Conservation (phyloP, 1,284 basidiomycete genomes). For the Agaricales sp. region DNA sequence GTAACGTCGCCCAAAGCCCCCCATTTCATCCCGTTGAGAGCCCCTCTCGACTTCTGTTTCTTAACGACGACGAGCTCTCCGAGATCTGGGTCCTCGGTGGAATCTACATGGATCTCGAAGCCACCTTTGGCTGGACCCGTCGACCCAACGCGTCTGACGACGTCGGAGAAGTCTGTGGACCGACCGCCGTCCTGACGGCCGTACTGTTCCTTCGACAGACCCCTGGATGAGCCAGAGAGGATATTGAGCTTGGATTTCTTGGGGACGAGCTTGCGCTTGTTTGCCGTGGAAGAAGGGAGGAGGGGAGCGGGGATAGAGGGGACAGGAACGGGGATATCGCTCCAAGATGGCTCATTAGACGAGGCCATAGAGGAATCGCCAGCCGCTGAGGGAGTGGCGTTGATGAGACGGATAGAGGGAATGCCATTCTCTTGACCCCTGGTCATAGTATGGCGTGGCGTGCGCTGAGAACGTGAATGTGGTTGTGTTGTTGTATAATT, state of each 20-base stretch:
- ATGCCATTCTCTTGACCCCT: neutral
- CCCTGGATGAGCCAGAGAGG: slow-evolving; percentile 25
- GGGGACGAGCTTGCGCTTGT: slow-evolving; percentile 53
- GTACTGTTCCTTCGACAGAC: slow-evolving; percentile 25
- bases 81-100: slow-evolving; percentile 49
- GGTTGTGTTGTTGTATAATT: neutral
- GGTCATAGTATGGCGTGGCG: neutral
- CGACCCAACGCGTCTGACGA: slow-evolving; percentile 47
- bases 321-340: slow-evolving; percentile 16
- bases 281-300: slow-evolving; percentile 16
- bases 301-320: slow-evolving; percentile 19
- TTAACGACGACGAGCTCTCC: slow-evolving; percentile 65
- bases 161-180: slow-evolving; percentile 49
- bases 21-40: slow-evolving; percentile 41
- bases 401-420: slow-evolving; percentile 58
- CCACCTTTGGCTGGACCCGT: slow-evolving; percentile 31
- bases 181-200: neutral
- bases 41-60: slow-evolving; percentile 65
- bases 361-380: slow-evolving; percentile 28
- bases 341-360: slow-evolving; percentile 25
- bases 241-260: slow-evolving; percentile 63
- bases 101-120: slow-evolving; percentile 69
- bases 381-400: slow-evolving; percentile 50
- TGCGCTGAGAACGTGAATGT: neutral
- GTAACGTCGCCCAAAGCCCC: slow-evolving; percentile 46